phyloP scores from a whole-genome alignment of 2,329 filamentous ascomycete species.

The Drechslerella coelobrocha region DNA sequence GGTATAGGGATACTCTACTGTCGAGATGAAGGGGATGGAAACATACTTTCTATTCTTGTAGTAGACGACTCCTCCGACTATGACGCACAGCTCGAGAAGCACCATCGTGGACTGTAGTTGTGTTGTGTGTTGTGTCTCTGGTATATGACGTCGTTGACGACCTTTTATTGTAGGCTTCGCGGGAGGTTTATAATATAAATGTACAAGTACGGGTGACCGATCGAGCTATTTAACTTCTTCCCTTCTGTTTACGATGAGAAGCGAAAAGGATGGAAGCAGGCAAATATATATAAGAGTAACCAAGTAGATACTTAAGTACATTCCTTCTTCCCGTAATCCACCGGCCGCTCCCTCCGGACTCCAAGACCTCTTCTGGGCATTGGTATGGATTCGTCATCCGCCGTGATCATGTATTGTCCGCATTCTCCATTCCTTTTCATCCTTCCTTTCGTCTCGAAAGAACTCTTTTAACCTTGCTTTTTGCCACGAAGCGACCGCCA shows the following conservation, averaged over 20 bases:
- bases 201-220: no score
- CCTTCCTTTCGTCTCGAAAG: not conserved
- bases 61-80: conserved; percentile 35
- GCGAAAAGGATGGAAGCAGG: no score
- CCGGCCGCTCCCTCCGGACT: no score
- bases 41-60: conserved; percentile 45
- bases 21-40: not conserved
- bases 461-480: conserved; percentile 4
- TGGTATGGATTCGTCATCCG: conserved; percentile 39
- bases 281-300: no score
- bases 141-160: conserved; percentile 15
- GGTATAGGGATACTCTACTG: no score
- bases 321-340: no score
- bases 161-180: conserved; percentile 7
- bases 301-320: no score
- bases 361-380: no score
- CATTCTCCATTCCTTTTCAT: conserved; percentile 14
- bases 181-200: not conserved
- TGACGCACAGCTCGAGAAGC: conserved; percentile 25
- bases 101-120: conserved; percentile 1
- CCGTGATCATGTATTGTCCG: conserved; percentile 40
- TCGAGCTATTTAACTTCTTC: no score
- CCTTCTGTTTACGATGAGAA: no score
- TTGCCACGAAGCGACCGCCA: conserved; percentile 18
- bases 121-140: conserved; percentile 24